Percentiles rank a stretch among this genome's conserved stretches.
These are phyloP conservation scores for Clonostachys rhizophaga DNA, from an alignment of 2,329 filamentous ascomycete species.

Conservation along the genomic window DNA sequence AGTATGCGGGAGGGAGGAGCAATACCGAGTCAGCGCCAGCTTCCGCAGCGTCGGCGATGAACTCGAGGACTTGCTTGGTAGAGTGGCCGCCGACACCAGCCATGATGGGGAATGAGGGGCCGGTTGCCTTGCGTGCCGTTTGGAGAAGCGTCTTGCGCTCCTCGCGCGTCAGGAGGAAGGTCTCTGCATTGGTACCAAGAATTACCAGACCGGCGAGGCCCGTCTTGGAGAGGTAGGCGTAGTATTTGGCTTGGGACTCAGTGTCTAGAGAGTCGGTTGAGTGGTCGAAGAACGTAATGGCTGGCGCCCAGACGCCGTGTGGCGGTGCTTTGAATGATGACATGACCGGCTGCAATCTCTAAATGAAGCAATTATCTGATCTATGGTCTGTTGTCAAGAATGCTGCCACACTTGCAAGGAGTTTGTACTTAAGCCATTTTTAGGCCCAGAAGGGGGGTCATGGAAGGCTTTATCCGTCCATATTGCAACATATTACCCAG, in stretches of 20 bases:
- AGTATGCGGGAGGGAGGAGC: conserved; percentile 60
- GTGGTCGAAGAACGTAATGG: conserved; percentile 49
- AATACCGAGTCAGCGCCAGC: conserved; percentile 59
- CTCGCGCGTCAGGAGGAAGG: conserved; percentile 52
- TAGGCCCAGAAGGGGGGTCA: too few relatives aligned
- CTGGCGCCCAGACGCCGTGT: conserved; percentile 41
- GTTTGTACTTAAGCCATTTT: too few relatives aligned
- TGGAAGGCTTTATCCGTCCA: too few relatives aligned
- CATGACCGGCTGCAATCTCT: background rate
- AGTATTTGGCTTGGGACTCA: conserved; percentile 43
- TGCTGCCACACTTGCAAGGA: too few relatives aligned
- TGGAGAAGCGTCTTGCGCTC: conserved; percentile 52
- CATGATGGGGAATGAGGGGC: conserved; percentile 83
- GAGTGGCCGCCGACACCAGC: conserved; percentile 64
- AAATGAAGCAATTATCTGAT: too few relatives aligned
- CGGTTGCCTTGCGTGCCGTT: conserved; percentile 68
- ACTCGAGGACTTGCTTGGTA: conserved; percentile 58
- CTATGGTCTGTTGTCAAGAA: too few relatives aligned
- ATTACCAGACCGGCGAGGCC: conserved; percentile 49
- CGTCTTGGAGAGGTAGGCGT: conserved; percentile 36
- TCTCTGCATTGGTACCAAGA: conserved; percentile 50
- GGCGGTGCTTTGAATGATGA: conserved; percentile 11
- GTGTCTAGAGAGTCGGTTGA: conserved; percentile 41
- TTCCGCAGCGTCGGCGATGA: conserved; percentile 51
- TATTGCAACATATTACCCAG: too few relatives aligned